Base-by-base conservation (phyloP, 2,329 filamentous ascomycete species). In the Botrytis fragariae region DNA sequence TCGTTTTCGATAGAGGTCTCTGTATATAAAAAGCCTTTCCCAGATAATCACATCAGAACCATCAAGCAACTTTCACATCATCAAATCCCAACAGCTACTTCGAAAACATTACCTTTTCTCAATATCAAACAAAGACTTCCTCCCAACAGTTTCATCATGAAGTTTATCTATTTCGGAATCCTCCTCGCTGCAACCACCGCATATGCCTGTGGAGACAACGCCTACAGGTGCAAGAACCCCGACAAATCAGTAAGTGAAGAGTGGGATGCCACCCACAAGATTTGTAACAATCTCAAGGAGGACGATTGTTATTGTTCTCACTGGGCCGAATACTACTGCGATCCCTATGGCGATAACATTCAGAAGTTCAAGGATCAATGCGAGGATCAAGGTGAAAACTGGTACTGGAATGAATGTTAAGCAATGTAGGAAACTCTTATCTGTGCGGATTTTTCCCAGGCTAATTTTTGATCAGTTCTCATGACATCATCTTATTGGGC, bases 391-490 rank as follows among this genome's bases (percentile, higher is more conserved):
- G 32, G 45, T 5, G 14, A n/a, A 0, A 8, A 67, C 4, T 67
- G 64, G 45, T 54, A 67, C 25, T 67, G 45, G 45, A 67, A 4
- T 37, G 64, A 67, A 48, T 67, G 32, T 9, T 67, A 39, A 29
- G 32, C 25, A 20, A 39, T 7, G 45, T 67, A 20, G 12, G 45
- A 2, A 22, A 3, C n/a, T 20, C 1, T 14, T 1, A 7, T 9
- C 25, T 16, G 9, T 9, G 16, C 9, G 0, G 3, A n/a, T 16
- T 9, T 67, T 37, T 39, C 48, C 51, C 1, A 29, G 25, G 45
- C 64, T 67, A 39, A 67, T 29, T 39, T 39, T 18, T 3, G 7
- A 25, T 4, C 32, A 67, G 64, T 20, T 39, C 14, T 39, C 8
- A 39, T 25, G 22, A 25, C 9, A 48, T 48, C 22, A 12, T 48